phyloP scores from a whole-genome alignment of 805 yeast species.

The Gaillardinia entomophila region DNA sequence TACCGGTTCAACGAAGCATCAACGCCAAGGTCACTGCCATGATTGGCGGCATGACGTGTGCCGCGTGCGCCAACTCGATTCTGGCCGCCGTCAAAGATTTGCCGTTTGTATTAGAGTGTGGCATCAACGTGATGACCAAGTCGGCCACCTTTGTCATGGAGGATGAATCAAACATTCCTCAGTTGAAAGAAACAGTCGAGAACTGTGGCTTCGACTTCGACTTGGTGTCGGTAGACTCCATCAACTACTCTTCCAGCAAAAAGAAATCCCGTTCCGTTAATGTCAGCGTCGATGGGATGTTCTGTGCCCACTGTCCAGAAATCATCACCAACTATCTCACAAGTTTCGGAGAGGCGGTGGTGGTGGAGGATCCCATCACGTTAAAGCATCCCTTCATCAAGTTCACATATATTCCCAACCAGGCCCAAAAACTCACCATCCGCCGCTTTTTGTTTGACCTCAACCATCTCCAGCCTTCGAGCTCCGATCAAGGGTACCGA shows the following conservation, averaged over 20 bases:
- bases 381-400: slow-evolving; percentile 52
- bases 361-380: slow-evolving; percentile 51
- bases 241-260: slow-evolving; percentile 43
- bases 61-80: slow-evolving; percentile 61
- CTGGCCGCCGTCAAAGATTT: slow-evolving; percentile 39
- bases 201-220: slow-evolving; percentile 65
- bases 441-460: slow-evolving; percentile 50
- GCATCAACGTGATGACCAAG: slow-evolving; percentile 55
- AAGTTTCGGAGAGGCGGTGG: slow-evolving; percentile 51
- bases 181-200: slow-evolving; percentile 47
- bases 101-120: slow-evolving; percentile 48
- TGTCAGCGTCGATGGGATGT: slow-evolving; percentile 59
- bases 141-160: slow-evolving; percentile 58
- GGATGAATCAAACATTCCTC: slow-evolving; percentile 25
- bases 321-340: slow-evolving; percentile 43
- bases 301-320: slow-evolving; percentile 64
- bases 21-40: slow-evolving; percentile 52
- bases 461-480: slow-evolving; percentile 33
- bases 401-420: slow-evolving; percentile 58
- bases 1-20: slow-evolving; percentile 48
- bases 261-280: slow-evolving; percentile 51
- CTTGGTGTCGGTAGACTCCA: slow-evolving; percentile 36
- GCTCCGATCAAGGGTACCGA: slow-evolving; percentile 11
- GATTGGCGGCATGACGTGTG: slow-evolving; percentile 72
- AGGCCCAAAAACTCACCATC: slow-evolving; percentile 42